phyloP scores from a whole-genome alignment of 1,284 basidiomycete genomes.

The Peniophora sp. region DNA sequence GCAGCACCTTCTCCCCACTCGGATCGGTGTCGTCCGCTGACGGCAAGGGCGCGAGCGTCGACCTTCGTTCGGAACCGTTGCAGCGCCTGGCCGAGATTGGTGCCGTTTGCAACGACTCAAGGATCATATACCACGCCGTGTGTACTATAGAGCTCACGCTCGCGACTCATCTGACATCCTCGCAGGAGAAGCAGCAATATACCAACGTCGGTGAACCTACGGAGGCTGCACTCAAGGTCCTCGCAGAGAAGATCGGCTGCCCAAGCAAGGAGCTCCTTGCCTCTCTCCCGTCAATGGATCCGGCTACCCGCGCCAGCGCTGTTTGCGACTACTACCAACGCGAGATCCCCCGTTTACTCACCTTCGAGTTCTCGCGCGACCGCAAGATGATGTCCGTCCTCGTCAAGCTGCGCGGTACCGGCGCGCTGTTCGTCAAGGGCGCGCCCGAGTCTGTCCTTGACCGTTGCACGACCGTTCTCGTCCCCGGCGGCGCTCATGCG shows the following conservation, averaged over 20 bases:
- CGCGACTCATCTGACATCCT: not conserved
- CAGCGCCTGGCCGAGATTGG: constrained; percentile 83
- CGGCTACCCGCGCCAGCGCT: constrained; percentile 65
- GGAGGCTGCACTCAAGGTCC: constrained; percentile 88
- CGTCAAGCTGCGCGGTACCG: constrained; percentile 30
- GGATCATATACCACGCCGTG: constrained; percentile 78
- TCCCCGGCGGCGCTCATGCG: constrained; percentile 52
- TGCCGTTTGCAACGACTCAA: constrained; percentile 89
- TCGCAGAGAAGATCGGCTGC: constrained; percentile 85
- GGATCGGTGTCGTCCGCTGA: constrained; percentile 65
- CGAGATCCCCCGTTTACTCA: constrained; percentile 73
- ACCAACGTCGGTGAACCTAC: constrained; percentile 93
- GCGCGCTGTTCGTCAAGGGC: constrained; percentile 52
- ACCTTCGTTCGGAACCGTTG: constrained; percentile 66
- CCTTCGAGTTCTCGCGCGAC: constrained; percentile 96
- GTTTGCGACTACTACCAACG: constrained; percentile 80
- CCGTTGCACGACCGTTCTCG: constrained; percentile 71
- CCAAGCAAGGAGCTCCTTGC: constrained; percentile 43
- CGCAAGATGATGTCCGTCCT: constrained; percentile 99
- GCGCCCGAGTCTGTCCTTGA: constrained; percentile 94
- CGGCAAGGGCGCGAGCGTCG: constrained; percentile 47
- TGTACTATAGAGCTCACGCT: constrained; percentile 16
- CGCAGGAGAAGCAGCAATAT: constrained; percentile 74
- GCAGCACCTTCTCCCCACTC: constrained; percentile 82
- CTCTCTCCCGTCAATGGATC: constrained; percentile 51